Evolutionary conservation across 2,329 filamentous ascomycete species (phyloP).

Genomic region (Fusarium marasasianum): DNA sequence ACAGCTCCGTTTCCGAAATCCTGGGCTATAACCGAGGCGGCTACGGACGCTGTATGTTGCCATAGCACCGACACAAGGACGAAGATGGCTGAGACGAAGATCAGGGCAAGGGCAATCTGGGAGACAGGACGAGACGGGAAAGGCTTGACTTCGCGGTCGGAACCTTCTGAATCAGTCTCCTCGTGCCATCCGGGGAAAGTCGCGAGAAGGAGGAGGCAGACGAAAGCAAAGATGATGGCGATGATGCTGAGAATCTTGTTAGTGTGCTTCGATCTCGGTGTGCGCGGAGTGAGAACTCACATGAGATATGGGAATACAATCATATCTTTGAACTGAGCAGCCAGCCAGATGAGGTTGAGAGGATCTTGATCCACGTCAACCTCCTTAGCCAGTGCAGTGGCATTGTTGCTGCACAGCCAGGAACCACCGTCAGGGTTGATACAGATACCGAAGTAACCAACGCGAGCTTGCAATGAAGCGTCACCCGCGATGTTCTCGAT

Average conservation of each 20-base stretch:
- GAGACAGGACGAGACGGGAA: slow-evolving; percentile 93
- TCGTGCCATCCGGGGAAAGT: slow-evolving; percentile 99
- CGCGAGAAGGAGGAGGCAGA: slow-evolving; percentile 92
- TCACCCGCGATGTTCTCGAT: slow-evolving; percentile 90
- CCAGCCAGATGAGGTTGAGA: slow-evolving; percentile 96
- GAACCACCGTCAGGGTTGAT: slow-evolving; percentile 89
- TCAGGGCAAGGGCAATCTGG: slow-evolving; percentile 91
- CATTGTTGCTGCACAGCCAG: slow-evolving; percentile 97
- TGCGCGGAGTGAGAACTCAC: slow-evolving; percentile 60
- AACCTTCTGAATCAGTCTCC: slow-evolving; percentile 81
- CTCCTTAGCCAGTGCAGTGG: slow-evolving; percentile 89
- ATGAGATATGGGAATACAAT: slow-evolving; percentile 98
- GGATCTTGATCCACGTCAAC: slow-evolving; percentile 92
- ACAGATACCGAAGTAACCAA: slow-evolving; percentile 98
- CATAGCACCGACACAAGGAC: slow-evolving; percentile 80
- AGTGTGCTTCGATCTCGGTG: background rate
- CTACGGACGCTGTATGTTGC: slow-evolving; percentile 97
- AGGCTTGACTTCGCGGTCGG: slow-evolving; percentile 89
- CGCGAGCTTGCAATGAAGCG: slow-evolving; percentile 86
- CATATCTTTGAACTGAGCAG: slow-evolving; percentile 96
- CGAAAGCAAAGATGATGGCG: slow-evolving; percentile 95
- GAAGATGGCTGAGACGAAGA: slow-evolving; percentile 80
- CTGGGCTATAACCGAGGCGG: slow-evolving; percentile 91
- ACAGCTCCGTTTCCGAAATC: slow-evolving; percentile 92
- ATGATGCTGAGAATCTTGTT: slow-evolving; percentile 74